These are phyloP conservation scores for Schwanniomyces pseudopolymorphus DNA, from an alignment of 805 yeast species.

Conservation along the genomic window DNA sequence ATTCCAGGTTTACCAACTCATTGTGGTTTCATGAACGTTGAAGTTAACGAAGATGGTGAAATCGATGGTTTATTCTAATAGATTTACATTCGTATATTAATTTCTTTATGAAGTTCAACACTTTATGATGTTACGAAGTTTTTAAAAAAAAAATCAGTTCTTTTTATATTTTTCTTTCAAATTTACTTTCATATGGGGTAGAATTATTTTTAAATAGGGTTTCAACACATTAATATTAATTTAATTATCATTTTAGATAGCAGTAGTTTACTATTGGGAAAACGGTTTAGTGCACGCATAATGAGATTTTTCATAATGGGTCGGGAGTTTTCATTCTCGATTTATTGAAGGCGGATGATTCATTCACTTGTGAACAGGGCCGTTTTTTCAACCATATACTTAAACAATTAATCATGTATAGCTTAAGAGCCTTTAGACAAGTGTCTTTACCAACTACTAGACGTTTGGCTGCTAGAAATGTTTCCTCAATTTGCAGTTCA, in stretches of 20 bases:
- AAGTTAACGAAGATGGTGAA: slow-evolving; percentile 76
- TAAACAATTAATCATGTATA: slow-evolving; percentile 4
- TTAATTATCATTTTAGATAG: not conserved
- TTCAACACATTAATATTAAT: slow-evolving; percentile 2
- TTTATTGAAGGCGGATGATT: slow-evolving; percentile 1
- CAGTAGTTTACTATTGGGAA: not conserved
- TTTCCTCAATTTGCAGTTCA: not conserved
- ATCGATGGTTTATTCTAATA: slow-evolving; percentile 72
- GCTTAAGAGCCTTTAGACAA: slow-evolving; percentile 9
- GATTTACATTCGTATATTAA: not conserved
- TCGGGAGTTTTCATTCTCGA: not conserved
- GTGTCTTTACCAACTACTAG: slow-evolving; percentile 6
- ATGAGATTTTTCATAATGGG: not conserved
- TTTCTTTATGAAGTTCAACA: slow-evolving; percentile 16
- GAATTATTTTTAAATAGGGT: slow-evolving; percentile 2
- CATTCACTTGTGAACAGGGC: not conserved
- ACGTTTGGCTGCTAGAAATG: slow-evolving; percentile 4
- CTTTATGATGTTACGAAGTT: slow-evolving; percentile 17
- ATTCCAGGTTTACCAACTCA: slow-evolving; percentile 86
- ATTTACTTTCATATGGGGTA: not conserved
- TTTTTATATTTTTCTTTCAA: slow-evolving; percentile 1
- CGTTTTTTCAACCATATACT: not conserved
- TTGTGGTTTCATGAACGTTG: slow-evolving; percentile 85
- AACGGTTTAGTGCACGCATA: slow-evolving; percentile 1
- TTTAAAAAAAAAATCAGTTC: not conserved